Evolutionary conservation across 1,284 basidiomycete genomes (phyloP), one percentile per base, ranked within the genome.

Genomic region (Tranzscheliella williamsii): DNA sequence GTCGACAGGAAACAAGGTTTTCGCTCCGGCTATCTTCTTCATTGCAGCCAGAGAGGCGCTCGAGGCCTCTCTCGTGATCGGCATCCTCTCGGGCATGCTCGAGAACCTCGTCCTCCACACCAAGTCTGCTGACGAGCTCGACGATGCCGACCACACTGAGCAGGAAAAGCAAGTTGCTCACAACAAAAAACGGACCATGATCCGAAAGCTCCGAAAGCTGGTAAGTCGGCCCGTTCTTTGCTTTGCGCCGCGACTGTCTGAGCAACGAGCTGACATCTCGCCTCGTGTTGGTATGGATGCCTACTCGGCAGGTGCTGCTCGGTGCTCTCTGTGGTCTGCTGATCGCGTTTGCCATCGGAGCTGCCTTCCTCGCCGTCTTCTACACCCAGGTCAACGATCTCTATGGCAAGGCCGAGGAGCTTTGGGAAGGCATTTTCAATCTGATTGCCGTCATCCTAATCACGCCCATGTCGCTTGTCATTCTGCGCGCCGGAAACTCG

Each of bases 371-470:
- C 5, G 72, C 70, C 24, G 56, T 76, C 23, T 76, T 76, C 50
- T 76, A 76, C 53, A 73, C 72, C 47, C 81, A 82, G 43, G 75
- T 83, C 29, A 78, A 75, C 43, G 80, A 84, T 61, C 75, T 84
- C 2, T 84, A 82, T 79, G 79, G 78, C 29, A 67, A 77, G 49
- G 69, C 78, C 0, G 73, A 75, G 32, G 73, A 75, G 43, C 70
- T 73, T 2, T 75, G 73, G 73, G 73, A 75, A 41, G 72, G 72
- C 18, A 73, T 74, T 44, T 73, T 76, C 44, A 70, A 68, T 51
- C 64, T 76, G 16, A 44, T 76, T 32, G 73, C 73, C 22, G 70
- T 73, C 7, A 11, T 67, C 5, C 67, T 76, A 24, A 75, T 76
- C 43, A 73, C 70, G 2, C 72, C 73, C 44, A 76, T 76, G 73